Evolutionary conservation across 495 filamentous ascomycete species (phyloP).

Genomic region (Daldinia bambusicola): DNA sequence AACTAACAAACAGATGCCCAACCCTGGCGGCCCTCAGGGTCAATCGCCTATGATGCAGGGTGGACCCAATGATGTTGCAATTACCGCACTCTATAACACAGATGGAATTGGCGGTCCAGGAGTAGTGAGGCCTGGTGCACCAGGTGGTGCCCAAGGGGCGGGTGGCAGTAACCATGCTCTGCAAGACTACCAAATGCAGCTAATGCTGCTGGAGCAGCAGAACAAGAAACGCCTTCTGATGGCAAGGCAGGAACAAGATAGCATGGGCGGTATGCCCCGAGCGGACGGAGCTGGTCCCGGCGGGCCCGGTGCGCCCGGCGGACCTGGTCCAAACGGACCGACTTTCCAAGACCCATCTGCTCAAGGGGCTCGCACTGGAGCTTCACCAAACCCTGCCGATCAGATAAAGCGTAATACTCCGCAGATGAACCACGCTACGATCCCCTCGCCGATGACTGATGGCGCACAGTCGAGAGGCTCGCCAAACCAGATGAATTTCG

Average conservation of each 20-base stretch:
- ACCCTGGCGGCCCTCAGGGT: conserved; percentile 59
- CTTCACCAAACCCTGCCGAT: conserved; percentile 89
- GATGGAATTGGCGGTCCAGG: conserved; percentile 57
- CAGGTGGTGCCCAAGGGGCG: conserved; percentile 61
- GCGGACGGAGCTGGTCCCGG: conserved; percentile 64
- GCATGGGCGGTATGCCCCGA: conserved; percentile 63
- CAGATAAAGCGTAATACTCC: conserved; percentile 90
- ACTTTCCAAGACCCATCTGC: conserved; percentile 79
- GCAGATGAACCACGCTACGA: conserved; percentile 82
- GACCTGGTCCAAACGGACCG: conserved; percentile 64
- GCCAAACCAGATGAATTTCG: conserved; percentile 82
- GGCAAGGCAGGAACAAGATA: conserved; percentile 96
- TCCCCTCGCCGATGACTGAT: conserved; percentile 84
- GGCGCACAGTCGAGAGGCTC: conserved; percentile 81
- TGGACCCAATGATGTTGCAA: conserved; percentile 71
- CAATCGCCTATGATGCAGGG: conserved; percentile 85
- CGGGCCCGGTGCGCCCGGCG: conserved; percentile 64
- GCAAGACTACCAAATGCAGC: conserved; percentile 99
- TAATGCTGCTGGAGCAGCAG: conserved; percentile 98
- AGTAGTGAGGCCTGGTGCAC: conserved; percentile 67
- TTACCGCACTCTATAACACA: conserved; percentile 74
- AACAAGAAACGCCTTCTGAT: conserved; percentile 97
- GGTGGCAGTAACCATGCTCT: conserved; percentile 88
- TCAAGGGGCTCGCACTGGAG: conserved; percentile 78
- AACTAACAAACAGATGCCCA: conserved; percentile 70